phyloP scores from a whole-genome alignment of 169 alveolate species.

The Plasmodium gonderi region DNA sequence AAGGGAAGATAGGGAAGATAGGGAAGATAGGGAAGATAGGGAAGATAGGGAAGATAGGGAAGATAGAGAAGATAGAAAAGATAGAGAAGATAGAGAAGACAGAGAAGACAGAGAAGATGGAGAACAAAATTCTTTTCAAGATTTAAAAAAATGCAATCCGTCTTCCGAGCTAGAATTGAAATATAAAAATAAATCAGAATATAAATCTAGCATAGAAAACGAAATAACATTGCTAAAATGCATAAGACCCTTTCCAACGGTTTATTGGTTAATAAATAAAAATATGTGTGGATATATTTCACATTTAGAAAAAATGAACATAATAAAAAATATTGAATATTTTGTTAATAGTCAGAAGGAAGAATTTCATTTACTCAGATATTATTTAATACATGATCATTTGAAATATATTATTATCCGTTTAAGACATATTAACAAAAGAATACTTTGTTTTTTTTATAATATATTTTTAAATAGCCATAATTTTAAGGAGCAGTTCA shows the following conservation, averaged over 20 bases:
- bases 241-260: slow-evolving; percentile 85
- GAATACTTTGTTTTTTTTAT: slow-evolving; percentile 38
- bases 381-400: slow-evolving; percentile 60
- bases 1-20: background rate
- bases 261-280: slow-evolving; percentile 80
- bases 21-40: slow-evolving; percentile 19
- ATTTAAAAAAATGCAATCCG: background rate
- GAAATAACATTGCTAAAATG: slow-evolving; percentile 37
- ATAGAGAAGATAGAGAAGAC: too few species aligned
- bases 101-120: background rate
- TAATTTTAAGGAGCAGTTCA: slow-evolving; percentile 11
- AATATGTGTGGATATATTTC: slow-evolving; percentile 78
- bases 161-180: background rate
- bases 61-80: slow-evolving; percentile 11
- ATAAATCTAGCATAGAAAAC: slow-evolving; percentile 25
- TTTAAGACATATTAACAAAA: slow-evolving; percentile 40
- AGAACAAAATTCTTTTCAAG: background rate
- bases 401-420: slow-evolving; percentile 58
- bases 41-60: background rate
- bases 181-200: background rate
- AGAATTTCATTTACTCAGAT: slow-evolving; percentile 45
- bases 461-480: slow-evolving; percentile 29
- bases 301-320: slow-evolving; percentile 81
- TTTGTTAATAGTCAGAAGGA: slow-evolving; percentile 45
- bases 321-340: slow-evolving; percentile 76